Conservation (phyloP, 2,329 filamentous ascomycete species). For the Arthrobotrys pseudoclavata region DNA sequence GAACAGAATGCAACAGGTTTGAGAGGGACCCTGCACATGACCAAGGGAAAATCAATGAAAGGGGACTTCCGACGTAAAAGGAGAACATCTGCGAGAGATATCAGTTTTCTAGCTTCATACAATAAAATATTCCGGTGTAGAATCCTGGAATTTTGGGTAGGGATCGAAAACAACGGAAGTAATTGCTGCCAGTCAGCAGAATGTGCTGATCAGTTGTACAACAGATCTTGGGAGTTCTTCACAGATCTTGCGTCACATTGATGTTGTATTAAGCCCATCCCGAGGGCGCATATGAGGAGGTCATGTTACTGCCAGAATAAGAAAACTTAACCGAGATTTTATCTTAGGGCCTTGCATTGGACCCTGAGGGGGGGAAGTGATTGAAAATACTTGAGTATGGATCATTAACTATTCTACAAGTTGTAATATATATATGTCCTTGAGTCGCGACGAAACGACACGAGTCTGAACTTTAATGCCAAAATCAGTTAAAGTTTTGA, state of each 20-base stretch:
- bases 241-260: neutral
- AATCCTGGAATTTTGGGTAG: neutral
- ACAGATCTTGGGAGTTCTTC: too few relatives aligned
- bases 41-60: neutral
- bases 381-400: too few relatives aligned
- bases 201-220: too few relatives aligned
- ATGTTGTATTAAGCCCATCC: neutral
- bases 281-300: neutral
- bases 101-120: neutral
- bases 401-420: too few relatives aligned
- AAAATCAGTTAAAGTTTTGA: neutral
- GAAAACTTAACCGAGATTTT: neutral
- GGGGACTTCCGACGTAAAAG: neutral
- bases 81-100: neutral
- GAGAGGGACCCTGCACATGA: neutral
- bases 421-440: too few relatives aligned
- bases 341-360: too few relatives aligned
- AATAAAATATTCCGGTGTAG: neutral
- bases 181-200: neutral
- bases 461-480: neutral
- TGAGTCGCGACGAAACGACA: neutral
- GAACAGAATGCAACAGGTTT: neutral
- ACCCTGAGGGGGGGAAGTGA: too few relatives aligned
- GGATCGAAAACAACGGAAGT: neutral
- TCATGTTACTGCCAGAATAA: neutral